Evolutionary conservation across 345 rosid species (phyloP).

Genomic region (Lagerstroemia speciosa): DNA sequence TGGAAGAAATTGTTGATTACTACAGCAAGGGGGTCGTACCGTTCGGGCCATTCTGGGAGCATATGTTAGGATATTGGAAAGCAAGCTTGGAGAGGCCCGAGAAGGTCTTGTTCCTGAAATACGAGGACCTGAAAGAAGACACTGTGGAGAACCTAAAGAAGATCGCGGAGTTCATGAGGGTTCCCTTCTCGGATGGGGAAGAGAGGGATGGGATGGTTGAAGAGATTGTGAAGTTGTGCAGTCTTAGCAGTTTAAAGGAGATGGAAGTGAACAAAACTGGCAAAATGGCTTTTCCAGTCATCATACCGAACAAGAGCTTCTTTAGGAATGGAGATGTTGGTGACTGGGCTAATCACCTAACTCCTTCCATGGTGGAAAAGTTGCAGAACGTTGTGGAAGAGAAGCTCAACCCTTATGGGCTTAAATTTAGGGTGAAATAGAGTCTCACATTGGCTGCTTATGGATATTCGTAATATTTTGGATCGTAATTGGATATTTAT

Average conservation of each 20-base stretch:
- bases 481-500: too few relatives aligned
- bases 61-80: conserved; percentile 25
- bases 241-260: conserved; percentile 18
- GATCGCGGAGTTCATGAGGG: conserved; percentile 15
- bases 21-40: conserved; percentile 10
- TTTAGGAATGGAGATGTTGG: conserved; percentile 23
- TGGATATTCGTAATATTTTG: too few relatives aligned
- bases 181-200: conserved; percentile 15
- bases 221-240: neutral
- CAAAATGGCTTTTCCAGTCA: neutral
- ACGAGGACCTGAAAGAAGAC: conserved; percentile 29
- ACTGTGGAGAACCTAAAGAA: conserved; percentile 14
- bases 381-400: neutral
- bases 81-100: conserved; percentile 18
- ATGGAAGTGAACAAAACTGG: conserved; percentile 3
- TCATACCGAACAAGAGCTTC: neutral
- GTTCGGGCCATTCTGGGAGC: conserved; percentile 32
- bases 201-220: conserved; percentile 7
- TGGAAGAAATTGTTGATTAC: neutral
- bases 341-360: conserved; percentile 2
- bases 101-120: conserved; percentile 21
- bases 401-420: neutral
- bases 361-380: conserved; percentile 4
- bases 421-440: too few relatives aligned
- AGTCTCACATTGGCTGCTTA: too few relatives aligned